Conservation (phyloP, 129 eudicot species). For the Escallonia herrerae region DNA sequence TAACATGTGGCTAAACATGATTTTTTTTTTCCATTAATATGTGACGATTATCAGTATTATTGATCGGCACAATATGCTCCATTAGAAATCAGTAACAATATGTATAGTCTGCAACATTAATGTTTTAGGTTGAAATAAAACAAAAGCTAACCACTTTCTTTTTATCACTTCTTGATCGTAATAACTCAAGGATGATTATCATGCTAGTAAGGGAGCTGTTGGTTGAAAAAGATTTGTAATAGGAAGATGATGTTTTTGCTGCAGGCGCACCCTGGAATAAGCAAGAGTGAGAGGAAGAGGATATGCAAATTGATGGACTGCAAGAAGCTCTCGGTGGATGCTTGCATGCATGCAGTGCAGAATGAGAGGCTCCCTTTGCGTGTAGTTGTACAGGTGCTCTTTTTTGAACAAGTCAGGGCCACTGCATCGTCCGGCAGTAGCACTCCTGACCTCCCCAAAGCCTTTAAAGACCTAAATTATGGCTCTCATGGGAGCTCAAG, state of each 20-base stretch:
- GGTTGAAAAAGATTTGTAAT: too few relatives aligned
- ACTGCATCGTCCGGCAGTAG: conserved; percentile 87
- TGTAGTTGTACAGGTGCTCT: conserved; percentile 80
- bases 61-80: too few relatives aligned
- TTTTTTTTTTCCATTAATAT: too few relatives aligned
- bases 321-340: conserved; percentile 94
- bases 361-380: conserved; percentile 96
- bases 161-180: too few relatives aligned
- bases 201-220: too few relatives aligned
- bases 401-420: conserved; percentile 93
- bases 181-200: too few relatives aligned
- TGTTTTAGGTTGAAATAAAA: too few relatives aligned
- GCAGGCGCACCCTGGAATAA: conserved; percentile 83
- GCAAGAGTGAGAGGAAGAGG: conserved; percentile 87
- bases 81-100: too few relatives aligned
- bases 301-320: conserved; percentile 89
- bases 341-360: conserved; percentile 95
- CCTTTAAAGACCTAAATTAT: conserved; percentile 59
- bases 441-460: conserved; percentile 93
- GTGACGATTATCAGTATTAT: too few relatives aligned
- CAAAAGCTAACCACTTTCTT: too few relatives aligned
- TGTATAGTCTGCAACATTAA: too few relatives aligned
- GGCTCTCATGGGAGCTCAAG: conserved; percentile 64
- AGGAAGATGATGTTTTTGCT: background rate
- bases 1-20: too few relatives aligned